Percentiles rank a stretch among this genome's conserved stretches.
phyloP scores from a whole-genome alignment of 2,329 filamentous ascomycete genomes.

The Aspergillus fructus region DNA sequence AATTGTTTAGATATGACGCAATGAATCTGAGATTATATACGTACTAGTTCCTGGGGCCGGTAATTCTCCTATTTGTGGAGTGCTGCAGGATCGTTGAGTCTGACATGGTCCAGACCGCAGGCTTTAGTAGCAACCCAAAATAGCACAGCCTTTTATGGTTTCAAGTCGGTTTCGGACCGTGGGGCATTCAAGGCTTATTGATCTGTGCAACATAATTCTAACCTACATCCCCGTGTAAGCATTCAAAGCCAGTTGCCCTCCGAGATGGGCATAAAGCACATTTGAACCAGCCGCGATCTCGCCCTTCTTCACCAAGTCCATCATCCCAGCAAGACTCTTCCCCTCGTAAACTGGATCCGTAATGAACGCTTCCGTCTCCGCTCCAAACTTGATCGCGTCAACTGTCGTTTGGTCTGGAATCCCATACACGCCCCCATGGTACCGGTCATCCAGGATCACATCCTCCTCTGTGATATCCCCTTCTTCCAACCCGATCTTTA shows the following conservation, averaged over 20 bases:
- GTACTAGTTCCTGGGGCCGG: neutral
- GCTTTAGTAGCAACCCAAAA: neutral
- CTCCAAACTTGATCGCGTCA: conserved; percentile 10
- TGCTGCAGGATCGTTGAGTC: no score
- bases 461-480: conserved; percentile 57
- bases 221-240: conserved; percentile 9
- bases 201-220: neutral
- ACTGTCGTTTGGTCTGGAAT: conserved; percentile 9
- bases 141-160: neutral
- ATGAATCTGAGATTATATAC: neutral
- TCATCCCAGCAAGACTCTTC: conserved; percentile 7
- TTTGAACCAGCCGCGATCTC: conserved; percentile 4
- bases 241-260: conserved; percentile 11
- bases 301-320: conserved; percentile 6
- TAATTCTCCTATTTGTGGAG: neutral
- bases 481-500: conserved; percentile 60
- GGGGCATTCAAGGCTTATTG: neutral
- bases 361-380: conserved; percentile 9
- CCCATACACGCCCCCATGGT: conserved; percentile 8
- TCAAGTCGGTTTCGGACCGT: neutral
- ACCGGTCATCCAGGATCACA: conserved; percentile 7
- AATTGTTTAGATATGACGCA: neutral
- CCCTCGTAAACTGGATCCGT: conserved; percentile 12
- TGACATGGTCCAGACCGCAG: neutral
- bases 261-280: conserved; percentile 10